Percentiles rank a stretch among this genome's conserved stretches.
These are phyloP conservation scores for Lactarius akahatsu DNA, from an alignment of 768 basidiomycete species.

Conservation along the genomic window DNA sequence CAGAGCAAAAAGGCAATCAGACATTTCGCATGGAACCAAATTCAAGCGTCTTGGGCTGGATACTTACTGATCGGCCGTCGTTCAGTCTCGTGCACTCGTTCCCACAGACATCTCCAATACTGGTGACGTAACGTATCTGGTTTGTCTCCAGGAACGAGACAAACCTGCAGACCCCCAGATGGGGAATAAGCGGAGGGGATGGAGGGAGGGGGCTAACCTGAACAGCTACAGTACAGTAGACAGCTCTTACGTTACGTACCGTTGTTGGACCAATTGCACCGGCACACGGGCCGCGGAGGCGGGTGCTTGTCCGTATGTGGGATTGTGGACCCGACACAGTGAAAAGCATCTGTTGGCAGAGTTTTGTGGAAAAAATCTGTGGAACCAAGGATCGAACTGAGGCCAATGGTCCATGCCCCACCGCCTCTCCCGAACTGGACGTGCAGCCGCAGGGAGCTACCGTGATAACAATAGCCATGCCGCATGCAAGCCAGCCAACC, in stretches of 20 bases:
- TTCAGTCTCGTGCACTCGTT: not conserved
- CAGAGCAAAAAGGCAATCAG: conserved; percentile 16
- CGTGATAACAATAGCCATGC: not conserved
- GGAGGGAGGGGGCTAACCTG: not conserved
- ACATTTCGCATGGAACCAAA: conserved; percentile 1
- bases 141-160: not conserved
- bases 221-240: no score
- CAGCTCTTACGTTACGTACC: not conserved
- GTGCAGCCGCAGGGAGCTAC: not conserved
- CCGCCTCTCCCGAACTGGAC: not conserved
- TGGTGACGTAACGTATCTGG: not conserved
- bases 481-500: not conserved
- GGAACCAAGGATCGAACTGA: not conserved
- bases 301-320: not conserved
- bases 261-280: not conserved
- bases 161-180: not conserved
- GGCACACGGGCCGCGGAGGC: not conserved
- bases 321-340: not conserved
- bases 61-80: not conserved
- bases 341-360: not conserved
- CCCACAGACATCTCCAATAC: conserved; percentile 4
- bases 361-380: not conserved
- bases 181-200: not conserved
- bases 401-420: not conserved
- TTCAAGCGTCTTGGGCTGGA: not conserved